These are phyloP conservation scores for Gnaphalium uliginosum DNA, from an alignment of 129 eudicot genomes.

Conservation along the genomic window DNA sequence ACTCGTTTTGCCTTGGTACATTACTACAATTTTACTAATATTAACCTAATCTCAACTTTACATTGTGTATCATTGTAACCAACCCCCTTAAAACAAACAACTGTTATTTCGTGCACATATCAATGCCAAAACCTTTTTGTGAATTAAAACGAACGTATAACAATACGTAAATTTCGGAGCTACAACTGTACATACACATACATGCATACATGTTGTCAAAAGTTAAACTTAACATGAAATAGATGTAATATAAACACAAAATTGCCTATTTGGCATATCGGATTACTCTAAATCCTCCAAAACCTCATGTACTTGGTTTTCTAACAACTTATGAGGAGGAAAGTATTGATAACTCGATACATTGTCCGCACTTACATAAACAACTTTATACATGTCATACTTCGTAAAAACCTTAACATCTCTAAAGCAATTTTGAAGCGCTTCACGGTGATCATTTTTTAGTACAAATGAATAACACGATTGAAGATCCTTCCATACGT, in stretches of 20 bases:
- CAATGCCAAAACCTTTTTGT: too few species aligned
- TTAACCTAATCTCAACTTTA: too few species aligned
- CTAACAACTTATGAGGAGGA: constrained; percentile 45
- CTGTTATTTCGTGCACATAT: too few species aligned
- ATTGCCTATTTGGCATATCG: not conserved
- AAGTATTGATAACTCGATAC: constrained; percentile 25
- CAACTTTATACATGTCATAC: constrained; percentile 63
- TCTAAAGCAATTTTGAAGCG: constrained; percentile 40
- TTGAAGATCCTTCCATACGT: constrained; percentile 60
- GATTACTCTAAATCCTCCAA: constrained; percentile 22
- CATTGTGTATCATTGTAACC: too few species aligned
- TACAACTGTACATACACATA: not conserved
- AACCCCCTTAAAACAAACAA: too few species aligned
- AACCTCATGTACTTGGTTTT: constrained; percentile 23
- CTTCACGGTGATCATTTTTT: constrained; percentile 37
- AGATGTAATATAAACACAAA: not conserved
- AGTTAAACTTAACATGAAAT: not conserved
- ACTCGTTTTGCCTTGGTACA: too few species aligned
- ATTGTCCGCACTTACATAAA: constrained; percentile 57
- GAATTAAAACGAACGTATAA: too few species aligned
- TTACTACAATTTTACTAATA: too few species aligned
- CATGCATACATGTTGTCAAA: not conserved
- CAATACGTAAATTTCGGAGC: too few species aligned
- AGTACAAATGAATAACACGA: constrained; percentile 50
- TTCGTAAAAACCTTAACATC: constrained; percentile 39